Evolutionary conservation across 495 filamentous ascomycete genomes (phyloP), one percentile per base, ranked within the genome.

Genomic region (Amorphotheca resinae): DNA sequence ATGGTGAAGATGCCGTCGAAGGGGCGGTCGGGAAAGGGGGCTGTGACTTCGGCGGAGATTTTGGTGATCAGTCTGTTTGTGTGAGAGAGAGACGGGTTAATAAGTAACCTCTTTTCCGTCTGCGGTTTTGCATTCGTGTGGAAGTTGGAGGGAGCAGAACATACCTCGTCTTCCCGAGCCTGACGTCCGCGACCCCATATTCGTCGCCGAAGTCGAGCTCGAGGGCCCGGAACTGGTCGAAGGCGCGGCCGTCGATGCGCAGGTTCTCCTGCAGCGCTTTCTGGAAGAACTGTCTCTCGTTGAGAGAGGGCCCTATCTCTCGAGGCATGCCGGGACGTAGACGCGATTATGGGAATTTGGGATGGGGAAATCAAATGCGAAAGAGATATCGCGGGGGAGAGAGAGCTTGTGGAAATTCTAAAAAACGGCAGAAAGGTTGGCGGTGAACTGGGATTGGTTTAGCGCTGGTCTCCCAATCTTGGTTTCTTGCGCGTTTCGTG

Each of bases 1-100:
- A 98, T 95, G 40, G 74, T 83, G 64, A 96, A 95, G 57, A 91
- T 72, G 55, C 91, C 91, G 57, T 95, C 89, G 54, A 94, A 94
- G 37, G 87, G 87, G 21, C 91, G 80, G 59, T 95, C 89, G 33
- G 80, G 64, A 57, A 77, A 85, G 30, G 91, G 91, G 40, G 80
- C 72, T 12, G 80, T 77, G 32, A 96, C 79, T 64, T 89, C 82
- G 42, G 84, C 78, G n/a, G 87, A 89, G 44, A 93, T 84, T 45
- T 82, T 79, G 22, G 79, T 82, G 43, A 93, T 65, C 42, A 95
- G 70, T 56, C 91, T 95, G 55, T 21, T 45, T 14, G 8, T 3
- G 17, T 32, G 17, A 17, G 12, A 44, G 36, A 38, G 32, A 38
- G 15, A 16, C 26, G 26, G 26, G 26, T 30, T 12, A 7, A 6